phyloP scores from a whole-genome alignment of 1,139 yeast species.

The Lodderomyces parapsilosis region DNA sequence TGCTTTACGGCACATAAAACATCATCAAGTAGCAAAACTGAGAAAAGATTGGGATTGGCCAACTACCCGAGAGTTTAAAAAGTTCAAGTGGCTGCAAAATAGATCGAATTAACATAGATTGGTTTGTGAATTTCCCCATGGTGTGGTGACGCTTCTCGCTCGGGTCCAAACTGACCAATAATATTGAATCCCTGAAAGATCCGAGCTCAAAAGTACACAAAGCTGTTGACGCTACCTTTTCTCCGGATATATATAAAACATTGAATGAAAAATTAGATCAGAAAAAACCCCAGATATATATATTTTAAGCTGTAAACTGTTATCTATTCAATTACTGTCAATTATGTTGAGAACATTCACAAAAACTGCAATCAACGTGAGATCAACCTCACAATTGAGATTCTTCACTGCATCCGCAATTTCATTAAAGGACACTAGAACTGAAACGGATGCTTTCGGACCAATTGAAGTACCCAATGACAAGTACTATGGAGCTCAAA shows the following conservation, averaged over 20 bases:
- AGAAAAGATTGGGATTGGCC: constrained; percentile 29
- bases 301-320: neutral
- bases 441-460: constrained; percentile 95
- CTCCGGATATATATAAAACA: neutral
- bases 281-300: neutral
- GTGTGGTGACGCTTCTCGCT: too few relatives aligned
- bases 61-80: constrained; percentile 16
- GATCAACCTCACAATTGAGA: constrained; percentile 20
- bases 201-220: constrained; percentile 1
- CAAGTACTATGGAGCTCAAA: constrained; percentile 97
- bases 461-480: constrained; percentile 85
- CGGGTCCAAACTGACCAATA: constrained; percentile 1
- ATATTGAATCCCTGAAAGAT: constrained; percentile 3
- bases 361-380: constrained; percentile 13
- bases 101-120: neutral
- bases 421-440: constrained; percentile 46
- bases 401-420: constrained; percentile 27
- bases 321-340: constrained; percentile 11
- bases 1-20: constrained; percentile 40
- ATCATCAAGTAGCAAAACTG: constrained; percentile 27
- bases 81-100: neutral
- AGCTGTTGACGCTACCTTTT: neutral
- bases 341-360: constrained; percentile 34
- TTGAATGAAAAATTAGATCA: neutral
- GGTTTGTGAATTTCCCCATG: too few relatives aligned